Percentiles rank a stretch among this genome's conserved stretches.
These are phyloP conservation scores for Mucor irregularis DNA, from an alignment of 371 early-diverging fungal species.

Conservation along the genomic window DNA sequence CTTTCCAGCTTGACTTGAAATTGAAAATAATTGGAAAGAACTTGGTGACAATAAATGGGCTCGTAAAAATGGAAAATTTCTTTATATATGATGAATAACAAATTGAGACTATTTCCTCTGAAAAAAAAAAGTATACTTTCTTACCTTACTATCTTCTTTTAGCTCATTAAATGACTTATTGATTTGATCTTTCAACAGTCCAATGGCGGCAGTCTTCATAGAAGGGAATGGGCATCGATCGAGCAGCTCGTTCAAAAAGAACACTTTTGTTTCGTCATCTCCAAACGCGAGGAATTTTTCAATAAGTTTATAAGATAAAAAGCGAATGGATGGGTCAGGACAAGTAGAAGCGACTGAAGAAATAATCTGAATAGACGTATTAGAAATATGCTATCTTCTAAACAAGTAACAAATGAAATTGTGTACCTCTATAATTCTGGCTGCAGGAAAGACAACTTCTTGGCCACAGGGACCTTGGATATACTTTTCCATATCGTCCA, in stretches of 20 bases:
- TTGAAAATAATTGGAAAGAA: constrained; percentile 25
- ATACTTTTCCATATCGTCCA: constrained; percentile 10
- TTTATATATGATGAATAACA: neutral
- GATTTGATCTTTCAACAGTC: constrained; percentile 36
- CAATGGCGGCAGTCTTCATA: constrained; percentile 42
- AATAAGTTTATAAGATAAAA: constrained; percentile 25
- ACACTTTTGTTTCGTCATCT: constrained; percentile 24
- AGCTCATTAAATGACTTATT: neutral
- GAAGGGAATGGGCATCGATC: constrained; percentile 35
- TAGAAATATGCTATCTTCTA: neutral
- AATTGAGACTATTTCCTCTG: neutral
- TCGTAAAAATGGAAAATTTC: constrained; percentile 15
- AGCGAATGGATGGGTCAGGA: constrained; percentile 22
- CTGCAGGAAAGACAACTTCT: neutral
- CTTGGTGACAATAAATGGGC: constrained; percentile 11
- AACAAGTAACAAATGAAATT: neutral
- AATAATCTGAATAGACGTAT: neutral
- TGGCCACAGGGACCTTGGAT: constrained; percentile 12
- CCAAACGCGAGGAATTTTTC: constrained; percentile 19
- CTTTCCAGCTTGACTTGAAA: constrained; percentile 3
- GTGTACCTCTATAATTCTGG: constrained; percentile 5
- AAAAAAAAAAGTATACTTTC: neutral
- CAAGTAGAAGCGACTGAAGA: constrained; percentile 21
- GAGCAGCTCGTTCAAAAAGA: constrained; percentile 26
- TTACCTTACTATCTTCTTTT: constrained; percentile 3